These are phyloP conservation scores for Davidsoniella eucalypti DNA, from an alignment of 2,329 filamentous ascomycete species.

Conservation along the genomic window DNA sequence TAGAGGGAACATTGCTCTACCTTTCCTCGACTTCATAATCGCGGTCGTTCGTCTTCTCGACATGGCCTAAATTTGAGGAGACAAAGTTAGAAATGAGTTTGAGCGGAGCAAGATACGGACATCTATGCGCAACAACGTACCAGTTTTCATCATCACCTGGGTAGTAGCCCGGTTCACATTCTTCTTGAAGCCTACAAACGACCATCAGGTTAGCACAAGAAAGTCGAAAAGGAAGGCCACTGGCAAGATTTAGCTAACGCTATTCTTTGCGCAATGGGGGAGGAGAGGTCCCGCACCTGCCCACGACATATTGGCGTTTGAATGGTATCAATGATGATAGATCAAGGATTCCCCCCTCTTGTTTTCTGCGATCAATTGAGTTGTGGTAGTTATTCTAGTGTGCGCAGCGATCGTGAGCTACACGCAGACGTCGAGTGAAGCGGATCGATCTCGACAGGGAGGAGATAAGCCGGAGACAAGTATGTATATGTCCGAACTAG, in stretches of 20 bases:
- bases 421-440: too few relatives aligned
- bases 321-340: not conserved
- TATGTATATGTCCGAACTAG: too few relatives aligned
- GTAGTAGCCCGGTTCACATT: conserved; percentile 98
- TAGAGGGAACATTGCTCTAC: conserved; percentile 24
- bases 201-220: too few relatives aligned
- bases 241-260: too few relatives aligned
- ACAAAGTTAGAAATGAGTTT: conserved; percentile 9
- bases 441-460: too few relatives aligned
- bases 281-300: conserved; percentile 33
- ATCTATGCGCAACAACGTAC: conserved; percentile 25
- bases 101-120: not conserved
- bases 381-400: not conserved
- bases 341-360: too few relatives aligned
- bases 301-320: conserved; percentile 44
- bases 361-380: too few relatives aligned
- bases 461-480: too few relatives aligned
- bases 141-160: conserved; percentile 99
- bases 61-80: conserved; percentile 46
- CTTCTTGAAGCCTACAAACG: conserved; percentile 38
- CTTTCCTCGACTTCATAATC: conserved; percentile 97
- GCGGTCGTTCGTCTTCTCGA: conserved; percentile 95
- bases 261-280: not conserved
- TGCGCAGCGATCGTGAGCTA: too few relatives aligned
- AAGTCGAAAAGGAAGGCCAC: too few relatives aligned